Evolutionary conservation across 768 basidiomycete species (phyloP).

Genomic region (Leccinum broughii): DNA sequence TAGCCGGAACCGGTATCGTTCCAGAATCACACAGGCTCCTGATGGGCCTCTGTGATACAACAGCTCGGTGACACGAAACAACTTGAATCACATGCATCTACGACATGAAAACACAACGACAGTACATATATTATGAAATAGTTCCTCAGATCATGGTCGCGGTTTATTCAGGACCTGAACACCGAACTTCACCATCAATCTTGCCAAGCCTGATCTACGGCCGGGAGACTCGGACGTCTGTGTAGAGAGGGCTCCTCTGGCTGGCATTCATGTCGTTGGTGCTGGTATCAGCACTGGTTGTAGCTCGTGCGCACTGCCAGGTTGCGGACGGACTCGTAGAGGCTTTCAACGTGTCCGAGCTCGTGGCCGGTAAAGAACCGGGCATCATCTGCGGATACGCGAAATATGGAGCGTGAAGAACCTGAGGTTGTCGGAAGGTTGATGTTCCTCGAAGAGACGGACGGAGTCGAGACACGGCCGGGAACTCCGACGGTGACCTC

Average conservation of each 20-base stretch:
- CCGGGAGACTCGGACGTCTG: background rate
- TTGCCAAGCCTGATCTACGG: constrained; percentile 4
- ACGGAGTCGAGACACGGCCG: background rate
- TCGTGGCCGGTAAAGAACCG: constrained; percentile 19
- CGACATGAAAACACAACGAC: background rate
- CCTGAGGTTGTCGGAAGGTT: background rate
- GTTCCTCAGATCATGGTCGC: background rate
- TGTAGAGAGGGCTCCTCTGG: constrained; percentile 7
- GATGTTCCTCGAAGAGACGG: background rate
- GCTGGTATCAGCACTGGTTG: background rate
- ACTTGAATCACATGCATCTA: background rate
- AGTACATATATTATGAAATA: background rate
- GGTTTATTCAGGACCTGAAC: background rate
- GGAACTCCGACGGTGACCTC: background rate
- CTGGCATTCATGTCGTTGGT: background rate
- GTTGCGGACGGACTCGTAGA: background rate
- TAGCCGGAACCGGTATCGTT: background rate
- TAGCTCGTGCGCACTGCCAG: background rate
- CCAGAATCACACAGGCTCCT: background rate
- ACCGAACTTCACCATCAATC: background rate
- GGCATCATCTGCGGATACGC: constrained; percentile 32
- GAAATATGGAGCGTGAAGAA: constrained; percentile 24
- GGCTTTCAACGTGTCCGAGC: background rate
- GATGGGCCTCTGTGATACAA: too few relatives aligned
- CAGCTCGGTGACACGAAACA: background rate